These are phyloP conservation scores for Fusarium pseudonygamai DNA, from an alignment of 2,329 filamentous ascomycete species.

Conservation along the genomic window DNA sequence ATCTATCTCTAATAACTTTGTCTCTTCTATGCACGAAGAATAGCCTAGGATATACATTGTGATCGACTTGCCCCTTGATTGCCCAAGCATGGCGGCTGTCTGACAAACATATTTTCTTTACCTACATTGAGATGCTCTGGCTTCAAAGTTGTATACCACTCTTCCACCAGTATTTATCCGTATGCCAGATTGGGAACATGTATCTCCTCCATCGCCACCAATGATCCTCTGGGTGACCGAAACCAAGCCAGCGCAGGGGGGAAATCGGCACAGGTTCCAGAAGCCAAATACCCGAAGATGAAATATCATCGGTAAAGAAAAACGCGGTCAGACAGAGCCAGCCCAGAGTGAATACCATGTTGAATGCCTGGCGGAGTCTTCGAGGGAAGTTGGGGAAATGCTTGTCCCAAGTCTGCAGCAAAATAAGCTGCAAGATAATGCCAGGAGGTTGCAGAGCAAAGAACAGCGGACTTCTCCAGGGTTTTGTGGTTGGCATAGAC, in stretches of 20 bases:
- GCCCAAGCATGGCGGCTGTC: background rate
- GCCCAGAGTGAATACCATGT: conserved; percentile 66
- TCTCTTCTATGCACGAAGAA: background rate
- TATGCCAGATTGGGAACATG: conserved; percentile 64
- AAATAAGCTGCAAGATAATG: conserved; percentile 65
- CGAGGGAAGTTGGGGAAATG: conserved; percentile 55
- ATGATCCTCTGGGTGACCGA: conserved; percentile 67
- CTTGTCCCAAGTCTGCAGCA: conserved; percentile 49
- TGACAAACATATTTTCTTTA: background rate
- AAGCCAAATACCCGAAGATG: conserved; percentile 78
- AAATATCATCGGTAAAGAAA: conserved; percentile 80
- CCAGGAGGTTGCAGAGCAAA: conserved; percentile 77
- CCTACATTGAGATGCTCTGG: background rate
- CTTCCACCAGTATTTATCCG: conserved; percentile 70
- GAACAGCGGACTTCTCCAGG: conserved; percentile 70
- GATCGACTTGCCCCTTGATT: background rate
- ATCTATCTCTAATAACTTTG: background rate
- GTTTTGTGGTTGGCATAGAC: conserved; percentile 61
- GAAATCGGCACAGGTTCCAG: conserved; percentile 86
- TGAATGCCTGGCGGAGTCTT: conserved; percentile 60
- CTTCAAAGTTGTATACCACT: conserved; percentile 47
- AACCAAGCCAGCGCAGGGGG: conserved; percentile 70
- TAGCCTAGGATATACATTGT: background rate
- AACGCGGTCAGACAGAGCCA: conserved; percentile 77
- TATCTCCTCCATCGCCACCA: conserved; percentile 74